Conservation (phyloP, 305 asterid genomes). For the Fraxinus platypoda region DNA sequence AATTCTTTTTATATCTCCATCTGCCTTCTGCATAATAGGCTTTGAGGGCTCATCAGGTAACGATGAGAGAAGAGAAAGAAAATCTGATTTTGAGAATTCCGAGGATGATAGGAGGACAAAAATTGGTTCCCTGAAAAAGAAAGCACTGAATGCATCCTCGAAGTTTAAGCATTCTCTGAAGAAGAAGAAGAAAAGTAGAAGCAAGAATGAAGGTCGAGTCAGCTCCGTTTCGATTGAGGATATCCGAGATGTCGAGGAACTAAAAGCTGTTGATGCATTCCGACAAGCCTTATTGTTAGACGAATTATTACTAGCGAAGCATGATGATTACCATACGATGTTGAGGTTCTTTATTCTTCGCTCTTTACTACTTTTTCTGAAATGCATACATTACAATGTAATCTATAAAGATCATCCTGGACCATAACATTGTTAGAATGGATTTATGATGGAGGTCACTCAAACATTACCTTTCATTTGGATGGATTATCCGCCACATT, state of each 20-base stretch:
- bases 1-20: not conserved
- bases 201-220: slow-evolving; percentile 33
- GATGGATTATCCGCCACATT: not conserved
- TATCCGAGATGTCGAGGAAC: slow-evolving; percentile 87
- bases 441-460: not conserved
- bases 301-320: slow-evolving; percentile 73
- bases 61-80: slow-evolving; percentile 77
- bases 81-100: slow-evolving; percentile 75
- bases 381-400: not conserved
- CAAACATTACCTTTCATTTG: not conserved
- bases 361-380: slow-evolving; percentile 1
- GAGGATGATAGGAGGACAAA: slow-evolving; percentile 78
- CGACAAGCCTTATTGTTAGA: slow-evolving; percentile 83
- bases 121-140: slow-evolving; percentile 73
- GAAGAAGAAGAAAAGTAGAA: slow-evolving; percentile 33
- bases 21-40: slow-evolving; percentile 40
- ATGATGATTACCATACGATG: slow-evolving; percentile 93
- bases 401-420: not conserved
- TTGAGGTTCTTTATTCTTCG: slow-evolving; percentile 50
- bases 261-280: slow-evolving; percentile 80
- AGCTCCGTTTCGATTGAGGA: slow-evolving; percentile 67
- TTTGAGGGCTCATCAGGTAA: slow-evolving; percentile 72
- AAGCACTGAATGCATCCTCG: slow-evolving; percentile 56
- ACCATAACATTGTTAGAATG: not conserved
- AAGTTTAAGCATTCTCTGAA: slow-evolving; percentile 41